Base-by-base conservation (phyloP, 2,329 filamentous ascomycete genomes). In the Pseudopyricularia javanii region DNA sequence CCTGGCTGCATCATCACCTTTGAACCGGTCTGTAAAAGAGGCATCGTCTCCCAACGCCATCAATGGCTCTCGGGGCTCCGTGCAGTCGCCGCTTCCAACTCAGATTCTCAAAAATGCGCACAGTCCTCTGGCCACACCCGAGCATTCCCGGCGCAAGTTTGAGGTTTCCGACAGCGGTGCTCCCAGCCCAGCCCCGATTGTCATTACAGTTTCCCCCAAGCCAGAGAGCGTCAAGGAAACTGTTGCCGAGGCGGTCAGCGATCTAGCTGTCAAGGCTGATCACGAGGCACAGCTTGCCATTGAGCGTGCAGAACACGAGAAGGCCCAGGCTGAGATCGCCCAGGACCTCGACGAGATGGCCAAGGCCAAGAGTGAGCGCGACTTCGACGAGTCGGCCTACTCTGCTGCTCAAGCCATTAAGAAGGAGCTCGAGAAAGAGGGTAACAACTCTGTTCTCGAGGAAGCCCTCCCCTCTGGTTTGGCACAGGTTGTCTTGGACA, bases 231-330 rank as follows among this genome's bases (percentile, higher is more conserved):
- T 35, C 40, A 48, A 54, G 12, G 84, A 88, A 66, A 85, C 83
- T 50, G 85, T 93, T 30, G 75, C 85, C 20, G 80, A 88, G 53
- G 83, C 85, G 26, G 73, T 90, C 40, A 78, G 74, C 58, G 82
- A 82, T 43, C 72, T 90, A 57, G 85, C 83, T 45, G 65, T 66
- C 50, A 68, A 71, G 59, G 74, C 67, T 20, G 70, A 78, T 55
- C 65, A 68, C 7, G 74, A 77, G 61, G 82, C 85, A 3, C 80
- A 83, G 59, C 78, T 86, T 61, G 82, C 84, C 47, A 68, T 88
- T 53, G 79, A 76, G 49, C 71, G 77, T 52, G 75, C 74, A 30
- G 73, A 78, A 61, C 66, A 74, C 30, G 70, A 76, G 56, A 68
- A 74, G 58, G 68, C 65, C 56, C 71, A 74, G 59, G 68, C 69